Evolutionary conservation across 1,284 basidiomycete species (phyloP), one percentile per base, ranked within the genome.

Genomic region (Athelia sp.): DNA sequence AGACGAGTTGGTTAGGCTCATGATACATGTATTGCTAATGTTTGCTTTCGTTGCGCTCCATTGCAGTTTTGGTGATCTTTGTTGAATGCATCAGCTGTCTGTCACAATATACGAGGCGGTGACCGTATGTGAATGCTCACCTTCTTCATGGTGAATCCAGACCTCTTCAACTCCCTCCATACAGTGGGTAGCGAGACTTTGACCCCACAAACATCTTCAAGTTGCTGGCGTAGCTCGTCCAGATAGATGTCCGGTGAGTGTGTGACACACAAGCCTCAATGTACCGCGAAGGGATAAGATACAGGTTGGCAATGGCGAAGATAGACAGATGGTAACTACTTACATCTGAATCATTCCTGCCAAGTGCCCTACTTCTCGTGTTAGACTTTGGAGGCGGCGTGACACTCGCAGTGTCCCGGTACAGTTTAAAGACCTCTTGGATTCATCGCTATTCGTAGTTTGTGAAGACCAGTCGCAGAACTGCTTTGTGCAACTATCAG

Each of bases 1-100:
- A 71, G 4, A 71, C 62, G 3, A 68, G 57, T 26, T 71, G 67
- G 0, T 62, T 46, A 1, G 63, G 46, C 0, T 24, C 2, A 50
- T 68, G 67, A 11, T 52, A 19, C 1, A 46, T 31, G 0, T 58
- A 54, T 11, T 68, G 40, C 1, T 59, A 43, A 0, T 51, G 42
- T 15, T 59, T 55, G 14, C 53, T 13, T 15, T 58, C 62, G 15
- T 58, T 60, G 0, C 55, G 23, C 40, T 69, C 64, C 9, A 53
- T 43, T 1, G 60, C 63, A 44, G 52, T 31, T 10, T 51, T 18
- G 2, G 52, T 58, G n/a, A 68, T 51, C 65, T 66, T 36, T 1
- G 38, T 34, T n/a, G 32, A n/a, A n/a, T n/a, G n/a, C n/a, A n/a
- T n/a, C n/a, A n/a, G n/a, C n/a, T n/a, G 11, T 34, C 32, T n/a